Evolutionary conservation across 768 basidiomycete genomes (phyloP).

Genomic region (Auriscalpium microsporum): DNA sequence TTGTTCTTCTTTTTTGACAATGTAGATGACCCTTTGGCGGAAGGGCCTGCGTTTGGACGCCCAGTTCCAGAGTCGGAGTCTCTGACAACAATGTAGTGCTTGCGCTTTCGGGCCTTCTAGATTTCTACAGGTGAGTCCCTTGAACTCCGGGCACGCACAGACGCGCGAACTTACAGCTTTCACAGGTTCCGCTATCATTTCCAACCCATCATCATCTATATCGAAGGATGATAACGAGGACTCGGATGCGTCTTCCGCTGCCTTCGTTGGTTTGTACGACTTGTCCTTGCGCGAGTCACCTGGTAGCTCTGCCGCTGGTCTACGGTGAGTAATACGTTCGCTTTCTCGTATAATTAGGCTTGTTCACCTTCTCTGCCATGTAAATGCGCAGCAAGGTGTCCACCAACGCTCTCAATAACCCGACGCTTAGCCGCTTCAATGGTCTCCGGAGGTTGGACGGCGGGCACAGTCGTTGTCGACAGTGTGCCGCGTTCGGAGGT

Average conservation of each 20-base stretch:
- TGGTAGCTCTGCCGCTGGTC: not conserved
- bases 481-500: too few relatives aligned
- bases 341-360: not conserved
- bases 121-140: too few relatives aligned
- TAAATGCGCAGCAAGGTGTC: not conserved
- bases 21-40: too few relatives aligned
- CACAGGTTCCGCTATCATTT: not conserved
- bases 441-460: not conserved
- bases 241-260: not conserved
- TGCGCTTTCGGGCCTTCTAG: too few relatives aligned
- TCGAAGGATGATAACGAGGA: not conserved
- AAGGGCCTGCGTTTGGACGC: too few relatives aligned
- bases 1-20: not conserved
- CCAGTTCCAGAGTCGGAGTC: not conserved
- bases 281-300: not conserved
- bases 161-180: not conserved
- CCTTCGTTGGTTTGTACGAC: not conserved
- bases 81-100: not conserved
- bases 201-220: not conserved
- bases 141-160: too few relatives aligned
- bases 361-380: not conserved
- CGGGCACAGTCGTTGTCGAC: too few relatives aligned
- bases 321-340: not conserved
- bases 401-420: not conserved
- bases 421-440: not conserved